Evolutionary conservation across 805 yeast species (phyloP).

Genomic region (Candida loeiensis): DNA sequence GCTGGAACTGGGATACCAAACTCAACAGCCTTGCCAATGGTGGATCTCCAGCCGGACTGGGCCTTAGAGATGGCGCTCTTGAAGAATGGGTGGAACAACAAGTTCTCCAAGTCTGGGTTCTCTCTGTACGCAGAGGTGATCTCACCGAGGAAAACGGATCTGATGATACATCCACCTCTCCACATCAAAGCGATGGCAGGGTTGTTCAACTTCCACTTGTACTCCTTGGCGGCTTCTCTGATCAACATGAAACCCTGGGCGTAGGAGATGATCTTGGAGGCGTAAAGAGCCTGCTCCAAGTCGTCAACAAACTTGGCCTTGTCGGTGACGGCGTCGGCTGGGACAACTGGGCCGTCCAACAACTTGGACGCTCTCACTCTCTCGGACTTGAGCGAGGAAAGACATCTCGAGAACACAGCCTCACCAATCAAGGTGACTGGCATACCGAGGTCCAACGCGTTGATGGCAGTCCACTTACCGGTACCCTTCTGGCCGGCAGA

Average conservation of each 20-base stretch:
- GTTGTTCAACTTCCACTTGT: conserved; percentile 95
- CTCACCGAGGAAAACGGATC: conserved; percentile 97
- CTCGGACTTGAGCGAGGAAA: conserved; percentile 89
- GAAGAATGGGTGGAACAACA: conserved; percentile 95
- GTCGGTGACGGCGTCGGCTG: conserved; percentile 64
- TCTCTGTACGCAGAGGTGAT: conserved; percentile 95
- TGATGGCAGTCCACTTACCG: conserved; percentile 99
- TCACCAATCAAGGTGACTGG: conserved; percentile 98
- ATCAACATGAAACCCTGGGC: conserved; percentile 99
- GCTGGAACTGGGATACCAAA: conserved; percentile 98
- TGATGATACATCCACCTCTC: conserved; percentile 99
- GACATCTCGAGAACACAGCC: conserved; percentile 95
- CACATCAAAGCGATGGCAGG: conserved; percentile 99
- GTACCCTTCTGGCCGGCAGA: conserved; percentile 99
- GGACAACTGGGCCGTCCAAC: conserved; percentile 73
- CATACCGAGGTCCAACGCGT: conserved; percentile 96
- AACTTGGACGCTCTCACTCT: conserved; percentile 80
- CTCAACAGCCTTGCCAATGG: conserved; percentile 71
- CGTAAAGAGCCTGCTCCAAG: conserved; percentile 96
- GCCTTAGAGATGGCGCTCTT: conserved; percentile 87
- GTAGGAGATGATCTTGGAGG: conserved; percentile 96
- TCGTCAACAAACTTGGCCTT: conserved; percentile 83
- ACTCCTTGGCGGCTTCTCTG: conserved; percentile 96
- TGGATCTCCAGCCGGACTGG: conserved; percentile 92
- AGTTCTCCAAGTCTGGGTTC: conserved; percentile 90